These are phyloP conservation scores for Termitomyces sp. DNA, from an alignment of 768 basidiomycete species.

Conservation along the genomic window DNA sequence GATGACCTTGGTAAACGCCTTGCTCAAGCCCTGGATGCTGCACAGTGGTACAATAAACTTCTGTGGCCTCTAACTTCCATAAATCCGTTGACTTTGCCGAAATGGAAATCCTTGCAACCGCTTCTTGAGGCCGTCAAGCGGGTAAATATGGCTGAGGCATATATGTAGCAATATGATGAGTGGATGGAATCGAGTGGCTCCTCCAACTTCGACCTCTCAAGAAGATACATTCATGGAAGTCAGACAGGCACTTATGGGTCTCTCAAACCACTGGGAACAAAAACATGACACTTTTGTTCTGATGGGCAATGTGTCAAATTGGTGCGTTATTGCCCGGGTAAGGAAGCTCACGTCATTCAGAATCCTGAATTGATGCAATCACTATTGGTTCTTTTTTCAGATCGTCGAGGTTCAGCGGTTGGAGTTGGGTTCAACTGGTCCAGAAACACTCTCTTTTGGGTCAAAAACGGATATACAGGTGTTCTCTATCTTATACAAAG, in stretches of 20 bases:
- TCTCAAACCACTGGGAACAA: constrained; percentile 17
- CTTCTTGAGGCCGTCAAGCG: constrained; percentile 16
- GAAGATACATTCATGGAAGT: constrained; percentile 28
- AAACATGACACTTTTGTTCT: constrained; percentile 17
- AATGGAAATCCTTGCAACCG: constrained; percentile 15
- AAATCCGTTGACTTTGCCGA: constrained; percentile 7
- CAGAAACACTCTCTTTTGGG: background rate
- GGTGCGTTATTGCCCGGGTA: constrained; percentile 22
- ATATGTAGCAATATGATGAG: constrained; percentile 5
- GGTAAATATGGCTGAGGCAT: constrained; percentile 17
- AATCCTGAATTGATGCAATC: background rate
- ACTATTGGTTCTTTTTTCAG: constrained; percentile 9
- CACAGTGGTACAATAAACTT: constrained; percentile 20
- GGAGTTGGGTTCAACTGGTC: background rate
- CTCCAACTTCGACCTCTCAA: constrained; percentile 14
- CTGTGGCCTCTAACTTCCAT: constrained; percentile 12
- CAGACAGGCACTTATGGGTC: constrained; percentile 19
- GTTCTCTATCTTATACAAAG: constrained; percentile 24
- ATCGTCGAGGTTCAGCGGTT: constrained; percentile 18
- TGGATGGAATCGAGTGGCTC: constrained; percentile 5
- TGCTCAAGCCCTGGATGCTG: constrained; percentile 20
- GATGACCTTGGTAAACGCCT: constrained; percentile 21
- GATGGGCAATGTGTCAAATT: constrained; percentile 15
- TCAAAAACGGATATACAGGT: constrained; percentile 21
- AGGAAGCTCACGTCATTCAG: background rate